Percentiles rank a stretch among this genome's conserved stretches.
Conservation (phyloP, 2,329 filamentous ascomycete species). For the Fonsecaea monophora region DNA sequence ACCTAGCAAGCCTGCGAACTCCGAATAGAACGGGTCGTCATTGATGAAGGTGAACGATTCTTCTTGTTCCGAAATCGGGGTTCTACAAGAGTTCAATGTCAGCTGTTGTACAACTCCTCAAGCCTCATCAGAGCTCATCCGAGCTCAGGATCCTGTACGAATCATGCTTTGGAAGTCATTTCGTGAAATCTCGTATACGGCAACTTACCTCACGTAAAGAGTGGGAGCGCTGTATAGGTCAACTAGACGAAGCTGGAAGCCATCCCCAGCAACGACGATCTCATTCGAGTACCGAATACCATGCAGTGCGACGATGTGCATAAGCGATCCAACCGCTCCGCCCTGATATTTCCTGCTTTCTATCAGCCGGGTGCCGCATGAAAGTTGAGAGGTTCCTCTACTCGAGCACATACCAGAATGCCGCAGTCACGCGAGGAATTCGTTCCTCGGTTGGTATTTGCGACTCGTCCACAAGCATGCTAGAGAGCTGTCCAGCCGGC, state of each 20-base stretch:
- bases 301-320: conserved; percentile 9
- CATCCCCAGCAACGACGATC: conserved; percentile 1
- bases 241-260: conserved; percentile 7
- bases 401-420: background rate
- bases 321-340: background rate
- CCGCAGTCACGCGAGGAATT: conserved; percentile 6
- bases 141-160: background rate
- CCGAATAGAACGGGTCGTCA: conserved; percentile 4
- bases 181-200: background rate
- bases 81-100: background rate
- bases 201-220: conserved; percentile 12
- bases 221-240: conserved; percentile 3
- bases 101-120: background rate
- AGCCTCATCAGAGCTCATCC: background rate
- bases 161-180: background rate
- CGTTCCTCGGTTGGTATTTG: conserved; percentile 1
- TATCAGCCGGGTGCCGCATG: background rate
- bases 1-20: conserved; percentile 3
- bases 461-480: conserved; percentile 3
- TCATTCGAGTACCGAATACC: conserved; percentile 7
- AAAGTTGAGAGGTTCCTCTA: background rate
- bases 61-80: conserved; percentile 7
- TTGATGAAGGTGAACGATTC: conserved; percentile 1
- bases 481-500: background rate
- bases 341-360: conserved; percentile 6